These are phyloP conservation scores for Coprinopsis sp. DNA, from an alignment of 768 basidiomycete genomes.

Conservation along the genomic window DNA sequence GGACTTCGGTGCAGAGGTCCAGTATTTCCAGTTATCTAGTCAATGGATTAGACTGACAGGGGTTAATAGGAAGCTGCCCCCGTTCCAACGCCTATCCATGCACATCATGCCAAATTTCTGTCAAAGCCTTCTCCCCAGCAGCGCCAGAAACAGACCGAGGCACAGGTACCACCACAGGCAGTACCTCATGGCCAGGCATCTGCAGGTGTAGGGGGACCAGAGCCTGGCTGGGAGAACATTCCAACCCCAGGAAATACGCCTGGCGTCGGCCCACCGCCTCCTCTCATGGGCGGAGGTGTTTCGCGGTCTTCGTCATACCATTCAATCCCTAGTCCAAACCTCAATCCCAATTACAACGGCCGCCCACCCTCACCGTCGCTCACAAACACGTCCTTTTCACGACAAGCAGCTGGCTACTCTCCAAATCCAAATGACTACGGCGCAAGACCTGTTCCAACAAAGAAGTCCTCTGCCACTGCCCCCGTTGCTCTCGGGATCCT, in stretches of 20 bases:
- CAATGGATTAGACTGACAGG: not conserved
- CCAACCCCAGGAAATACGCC: not conserved
- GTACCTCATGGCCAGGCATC: not conserved
- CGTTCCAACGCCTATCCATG: slow-evolving; percentile 7
- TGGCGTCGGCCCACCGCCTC: not conserved
- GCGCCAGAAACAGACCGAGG: not conserved
- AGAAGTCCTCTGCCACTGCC: slow-evolving; percentile 22
- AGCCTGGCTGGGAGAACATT: not conserved
- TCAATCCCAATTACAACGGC: slow-evolving; percentile 3
- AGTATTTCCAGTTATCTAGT: slow-evolving; percentile 3
- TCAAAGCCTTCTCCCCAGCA: not conserved
- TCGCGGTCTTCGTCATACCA: slow-evolving; percentile 13
- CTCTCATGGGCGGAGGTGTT: too few relatives aligned
- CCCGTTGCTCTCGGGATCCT: slow-evolving; percentile 52
- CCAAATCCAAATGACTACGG: slow-evolving; percentile 1
- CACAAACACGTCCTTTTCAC: not conserved
- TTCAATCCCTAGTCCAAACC: not conserved
- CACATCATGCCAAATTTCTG: not conserved
- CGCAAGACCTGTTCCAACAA: not conserved
- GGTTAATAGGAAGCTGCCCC: not conserved
- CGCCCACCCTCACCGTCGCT: slow-evolving; percentile 11
- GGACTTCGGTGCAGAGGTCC: slow-evolving; percentile 28
- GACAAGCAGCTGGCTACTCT: too few relatives aligned
- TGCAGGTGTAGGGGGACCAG: not conserved
- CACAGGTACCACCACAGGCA: slow-evolving; percentile 3